Conservation (phyloP, 1,284 basidiomycete genomes). For the Boletus sp. region DNA sequence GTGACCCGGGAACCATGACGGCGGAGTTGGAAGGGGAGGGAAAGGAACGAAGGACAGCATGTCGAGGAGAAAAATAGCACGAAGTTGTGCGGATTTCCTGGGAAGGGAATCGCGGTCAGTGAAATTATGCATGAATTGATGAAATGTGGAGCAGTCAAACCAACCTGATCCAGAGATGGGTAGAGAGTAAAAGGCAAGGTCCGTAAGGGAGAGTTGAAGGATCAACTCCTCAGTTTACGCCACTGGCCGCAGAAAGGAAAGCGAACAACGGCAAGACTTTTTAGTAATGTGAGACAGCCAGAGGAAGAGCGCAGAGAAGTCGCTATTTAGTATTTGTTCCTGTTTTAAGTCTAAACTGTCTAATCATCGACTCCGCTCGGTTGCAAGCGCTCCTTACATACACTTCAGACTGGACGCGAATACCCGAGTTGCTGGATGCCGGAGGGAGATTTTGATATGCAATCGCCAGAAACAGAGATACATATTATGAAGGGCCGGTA, state of each 20-base stretch:
- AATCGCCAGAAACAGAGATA: background rate
- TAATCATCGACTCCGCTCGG: slow-evolving; percentile 9
- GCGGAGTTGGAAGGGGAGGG: slow-evolving; percentile 70
- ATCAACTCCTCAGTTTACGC: slow-evolving; percentile 2
- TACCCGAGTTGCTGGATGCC: too few relatives aligned
- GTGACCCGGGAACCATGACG: slow-evolving; percentile 97
- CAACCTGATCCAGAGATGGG: background rate
- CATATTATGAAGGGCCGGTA: background rate
- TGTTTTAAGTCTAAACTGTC: background rate
- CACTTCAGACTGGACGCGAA: background rate
- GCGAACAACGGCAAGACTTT: background rate
- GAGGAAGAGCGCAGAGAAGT: background rate
- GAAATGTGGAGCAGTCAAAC: slow-evolving; percentile 12
- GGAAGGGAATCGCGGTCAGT: slow-evolving; percentile 19
- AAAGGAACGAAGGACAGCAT: slow-evolving; percentile 52
- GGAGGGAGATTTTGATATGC: background rate
- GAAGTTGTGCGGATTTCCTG: slow-evolving; percentile 15
- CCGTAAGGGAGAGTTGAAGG: background rate
- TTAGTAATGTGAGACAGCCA: background rate
- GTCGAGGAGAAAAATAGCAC: slow-evolving; percentile 15
- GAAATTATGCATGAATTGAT: slow-evolving; percentile 11
- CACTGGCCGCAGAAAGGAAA: background rate
- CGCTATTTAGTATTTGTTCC: background rate
- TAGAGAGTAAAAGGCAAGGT: background rate
- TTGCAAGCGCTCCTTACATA: slow-evolving; percentile 5